A percentile compares a stretch with the other conserved stretches of the same genome.
Evolutionary conservation across 345 rosid genomes (phyloP).

Genomic region (Salix exigua): DNA sequence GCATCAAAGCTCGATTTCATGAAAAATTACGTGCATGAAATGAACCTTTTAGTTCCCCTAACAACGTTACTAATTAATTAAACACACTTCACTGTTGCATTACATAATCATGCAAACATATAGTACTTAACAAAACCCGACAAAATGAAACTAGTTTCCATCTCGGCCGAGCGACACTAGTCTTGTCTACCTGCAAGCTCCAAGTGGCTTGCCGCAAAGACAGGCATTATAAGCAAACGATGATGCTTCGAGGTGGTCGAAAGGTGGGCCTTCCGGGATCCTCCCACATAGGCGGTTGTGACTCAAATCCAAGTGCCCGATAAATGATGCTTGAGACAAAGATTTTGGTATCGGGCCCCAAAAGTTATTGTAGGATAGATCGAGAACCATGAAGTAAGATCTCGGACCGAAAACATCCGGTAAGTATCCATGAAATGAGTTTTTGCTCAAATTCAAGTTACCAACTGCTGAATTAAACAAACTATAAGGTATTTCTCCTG

Average conservation of each 20-base stretch:
- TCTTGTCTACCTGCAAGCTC: constrained; percentile 35
- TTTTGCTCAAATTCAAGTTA: constrained; percentile 63
- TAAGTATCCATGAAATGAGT: constrained; percentile 46
- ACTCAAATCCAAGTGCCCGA: constrained; percentile 87
- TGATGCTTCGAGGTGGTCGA: constrained; percentile 78
- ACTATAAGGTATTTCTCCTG: constrained; percentile 54
- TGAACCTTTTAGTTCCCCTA: not conserved
- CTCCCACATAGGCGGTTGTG: constrained; percentile 79
- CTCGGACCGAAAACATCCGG: constrained; percentile 72
- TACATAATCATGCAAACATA: not conserved
- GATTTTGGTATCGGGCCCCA: constrained; percentile 62
- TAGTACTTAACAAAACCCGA: not conserved
- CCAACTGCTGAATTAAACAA: constrained; percentile 55
- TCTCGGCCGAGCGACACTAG: not conserved
- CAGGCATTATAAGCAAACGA: constrained; percentile 69
- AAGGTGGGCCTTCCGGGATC: constrained; percentile 74
- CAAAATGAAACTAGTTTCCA: not conserved
- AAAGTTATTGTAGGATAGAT: constrained; percentile 59
- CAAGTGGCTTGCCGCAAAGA: constrained; percentile 76
- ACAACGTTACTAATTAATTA: not conserved
- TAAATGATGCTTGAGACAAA: constrained; percentile 48
- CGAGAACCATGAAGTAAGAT: constrained; percentile 69
- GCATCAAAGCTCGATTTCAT: not conserved
- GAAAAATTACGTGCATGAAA: constrained; percentile 13
- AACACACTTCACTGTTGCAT: not conserved